Percentiles rank a stretch among this genome's conserved stretches.
phyloP scores from a whole-genome alignment of 1,284 basidiomycete species.

The Agaricales sp. region DNA sequence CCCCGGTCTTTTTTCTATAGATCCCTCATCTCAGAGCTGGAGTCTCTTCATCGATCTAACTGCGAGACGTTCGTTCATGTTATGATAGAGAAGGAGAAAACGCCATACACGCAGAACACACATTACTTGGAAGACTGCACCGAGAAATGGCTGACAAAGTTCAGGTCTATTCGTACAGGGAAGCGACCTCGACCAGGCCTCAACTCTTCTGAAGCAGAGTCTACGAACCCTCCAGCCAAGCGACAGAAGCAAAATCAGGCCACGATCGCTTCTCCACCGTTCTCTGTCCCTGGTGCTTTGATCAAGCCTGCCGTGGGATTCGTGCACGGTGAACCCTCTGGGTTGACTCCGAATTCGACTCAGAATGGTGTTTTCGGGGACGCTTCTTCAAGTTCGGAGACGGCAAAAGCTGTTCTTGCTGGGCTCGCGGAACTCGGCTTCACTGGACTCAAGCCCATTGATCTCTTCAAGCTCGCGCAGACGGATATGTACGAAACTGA shows the following conservation, averaged over 20 bases:
- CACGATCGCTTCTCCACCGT: no score
- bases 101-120: slow-evolving; percentile 29
- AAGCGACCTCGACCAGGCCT: slow-evolving; percentile 6
- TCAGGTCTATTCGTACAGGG: slow-evolving; percentile 20
- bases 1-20: slow-evolving; percentile 16
- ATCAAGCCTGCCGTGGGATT: no score
- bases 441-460: slow-evolving; percentile 19
- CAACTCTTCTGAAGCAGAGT: neutral
- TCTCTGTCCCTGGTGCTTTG: no score
- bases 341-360: no score
- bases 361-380: no score
- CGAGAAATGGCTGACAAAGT: slow-evolving; percentile 25
- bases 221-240: neutral
- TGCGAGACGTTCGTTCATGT: slow-evolving; percentile 18
- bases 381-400: slow-evolving; percentile 5
- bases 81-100: slow-evolving; percentile 21
- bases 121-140: slow-evolving; percentile 22
- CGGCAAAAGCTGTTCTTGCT: slow-evolving; percentile 18
- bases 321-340: no score
- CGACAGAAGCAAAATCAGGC: no score
- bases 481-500: slow-evolving; percentile 35
- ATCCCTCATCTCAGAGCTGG: slow-evolving; percentile 16
- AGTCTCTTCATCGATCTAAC: slow-evolving; percentile 13
- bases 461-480: slow-evolving; percentile 27
- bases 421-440: slow-evolving; percentile 24